These are phyloP conservation scores for Luffa aegyptiaca DNA, from an alignment of 306 rosid species.

Conservation along the genomic window DNA sequence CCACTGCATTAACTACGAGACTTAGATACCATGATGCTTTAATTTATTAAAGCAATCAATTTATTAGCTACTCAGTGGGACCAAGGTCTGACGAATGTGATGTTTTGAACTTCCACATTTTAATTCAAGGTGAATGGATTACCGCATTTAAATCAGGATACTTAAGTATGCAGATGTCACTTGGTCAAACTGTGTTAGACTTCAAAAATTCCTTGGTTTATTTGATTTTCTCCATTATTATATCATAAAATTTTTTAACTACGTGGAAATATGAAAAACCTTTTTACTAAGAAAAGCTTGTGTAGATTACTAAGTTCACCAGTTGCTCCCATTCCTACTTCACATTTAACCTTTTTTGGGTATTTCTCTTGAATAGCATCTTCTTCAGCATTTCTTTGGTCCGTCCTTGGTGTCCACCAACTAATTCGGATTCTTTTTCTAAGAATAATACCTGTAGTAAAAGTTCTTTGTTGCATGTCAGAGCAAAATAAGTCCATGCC, in stretches of 20 bases:
- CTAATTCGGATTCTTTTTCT: background rate
- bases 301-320: background rate
- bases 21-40: background rate
- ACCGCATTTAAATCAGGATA: background rate
- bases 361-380: background rate
- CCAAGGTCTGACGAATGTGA: background rate
- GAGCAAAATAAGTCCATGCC: background rate
- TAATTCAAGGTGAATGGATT: background rate
- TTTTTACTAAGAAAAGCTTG: background rate
- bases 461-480: background rate
- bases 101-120: background rate
- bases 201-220: background rate
- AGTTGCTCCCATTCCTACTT: background rate
- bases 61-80: background rate
- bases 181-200: background rate
- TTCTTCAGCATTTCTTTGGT: background rate
- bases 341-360: background rate
- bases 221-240: background rate
- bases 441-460: background rate
- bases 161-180: background rate
- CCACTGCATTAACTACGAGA: background rate
- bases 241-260: background rate
- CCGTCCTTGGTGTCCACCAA: background rate
- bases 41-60: background rate
- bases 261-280: background rate